A percentile compares a stretch with the other conserved stretches of the same genome.
Evolutionary conservation across 495 filamentous ascomycete genomes (phyloP).

Genomic region (Hyaloscypha hepaticicola): DNA sequence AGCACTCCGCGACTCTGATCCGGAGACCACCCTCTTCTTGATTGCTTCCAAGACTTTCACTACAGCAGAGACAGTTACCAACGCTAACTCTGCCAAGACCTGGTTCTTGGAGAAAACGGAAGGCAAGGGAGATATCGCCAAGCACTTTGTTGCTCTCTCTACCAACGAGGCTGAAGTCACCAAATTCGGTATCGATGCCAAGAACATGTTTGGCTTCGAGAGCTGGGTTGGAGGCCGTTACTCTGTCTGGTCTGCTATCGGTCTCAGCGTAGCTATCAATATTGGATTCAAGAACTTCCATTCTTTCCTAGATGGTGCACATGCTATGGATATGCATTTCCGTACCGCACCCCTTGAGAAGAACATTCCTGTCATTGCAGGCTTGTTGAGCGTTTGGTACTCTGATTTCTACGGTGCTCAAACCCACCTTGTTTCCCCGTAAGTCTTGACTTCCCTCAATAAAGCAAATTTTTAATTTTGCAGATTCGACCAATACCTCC

Average conservation of each 20-base stretch:
- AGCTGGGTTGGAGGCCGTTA: constrained; percentile 98
- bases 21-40: constrained; percentile 96
- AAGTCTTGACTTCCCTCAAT: constrained; percentile 33
- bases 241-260: constrained; percentile 98
- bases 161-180: constrained; percentile 94
- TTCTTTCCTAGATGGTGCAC: constrained; percentile 90
- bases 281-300: constrained; percentile 97
- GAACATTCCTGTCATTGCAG: constrained; percentile 92
- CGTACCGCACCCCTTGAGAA: constrained; percentile 81
- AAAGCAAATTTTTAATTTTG: constrained; percentile 10
- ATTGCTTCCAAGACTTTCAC: constrained; percentile 99
- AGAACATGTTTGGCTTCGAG: constrained; percentile 99
- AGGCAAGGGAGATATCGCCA: constrained; percentile 81
- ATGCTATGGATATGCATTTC: constrained; percentile 99
- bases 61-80: constrained; percentile 94
- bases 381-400: constrained; percentile 96
- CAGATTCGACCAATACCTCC: constrained; percentile 96
- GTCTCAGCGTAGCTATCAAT: constrained; percentile 89
- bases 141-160: constrained; percentile 98
- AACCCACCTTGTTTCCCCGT: constrained; percentile 93
- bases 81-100: constrained; percentile 91
- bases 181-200: constrained; percentile 95
- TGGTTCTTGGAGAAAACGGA: constrained; percentile 89
- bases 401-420: constrained; percentile 98
- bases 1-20: constrained; percentile 82